These are phyloP conservation scores for Stemphylium lycopersici DNA, from an alignment of 2,329 filamentous ascomycete species.

Conservation along the genomic window DNA sequence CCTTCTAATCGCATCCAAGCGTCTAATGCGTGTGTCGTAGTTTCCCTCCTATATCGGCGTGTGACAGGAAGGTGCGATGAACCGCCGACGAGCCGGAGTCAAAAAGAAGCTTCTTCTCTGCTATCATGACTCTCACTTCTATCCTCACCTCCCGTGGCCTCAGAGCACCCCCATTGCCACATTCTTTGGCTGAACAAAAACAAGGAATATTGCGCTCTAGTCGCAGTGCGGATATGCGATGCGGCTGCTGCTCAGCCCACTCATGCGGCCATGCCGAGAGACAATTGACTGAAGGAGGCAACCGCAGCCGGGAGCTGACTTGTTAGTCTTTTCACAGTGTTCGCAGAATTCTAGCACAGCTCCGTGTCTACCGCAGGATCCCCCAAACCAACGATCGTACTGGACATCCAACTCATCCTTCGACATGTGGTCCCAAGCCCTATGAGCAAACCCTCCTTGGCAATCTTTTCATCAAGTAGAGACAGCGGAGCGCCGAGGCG, in stretches of 20 bases:
- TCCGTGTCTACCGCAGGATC: too few species aligned
- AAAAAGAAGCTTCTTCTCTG: not conserved
- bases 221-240: not conserved
- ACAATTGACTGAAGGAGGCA: not conserved
- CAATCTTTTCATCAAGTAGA: too few species aligned
- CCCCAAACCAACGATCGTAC: too few species aligned
- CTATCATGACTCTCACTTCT: not conserved
- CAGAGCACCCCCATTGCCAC: too few species aligned
- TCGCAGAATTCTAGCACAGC: too few species aligned
- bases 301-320: not conserved
- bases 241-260: not conserved
- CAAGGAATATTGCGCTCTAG: too few species aligned
- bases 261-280: not conserved
- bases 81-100: constrained; percentile 2
- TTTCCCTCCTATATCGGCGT: not conserved
- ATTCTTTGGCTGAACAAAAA: too few species aligned
- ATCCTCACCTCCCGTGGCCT: not conserved
- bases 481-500: too few species aligned
- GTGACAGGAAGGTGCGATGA: not conserved
- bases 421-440: not conserved
- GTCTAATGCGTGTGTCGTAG: not conserved
- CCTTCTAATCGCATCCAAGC: not conserved
- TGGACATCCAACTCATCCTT: not conserved
- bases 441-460: too few species aligned
- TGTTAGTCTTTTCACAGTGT: not conserved